These are phyloP conservation scores for Penicillium canariense DNA, from an alignment of 495 filamentous ascomycete species.

Conservation along the genomic window DNA sequence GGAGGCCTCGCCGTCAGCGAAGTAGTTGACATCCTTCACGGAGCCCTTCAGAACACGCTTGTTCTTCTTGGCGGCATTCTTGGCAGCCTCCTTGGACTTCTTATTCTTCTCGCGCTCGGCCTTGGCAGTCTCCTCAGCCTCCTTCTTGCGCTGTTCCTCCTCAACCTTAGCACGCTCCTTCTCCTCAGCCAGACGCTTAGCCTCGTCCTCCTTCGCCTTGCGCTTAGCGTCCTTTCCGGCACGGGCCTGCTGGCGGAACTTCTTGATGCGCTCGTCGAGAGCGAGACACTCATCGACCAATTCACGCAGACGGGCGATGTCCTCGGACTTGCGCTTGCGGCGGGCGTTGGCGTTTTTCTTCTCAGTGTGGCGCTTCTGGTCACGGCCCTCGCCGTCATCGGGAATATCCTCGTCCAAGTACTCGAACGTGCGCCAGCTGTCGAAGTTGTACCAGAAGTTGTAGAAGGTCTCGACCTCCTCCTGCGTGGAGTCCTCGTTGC, in stretches of 20 bases:
- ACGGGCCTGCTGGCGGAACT: slow-evolving; percentile 85
- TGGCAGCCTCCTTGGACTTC: slow-evolving; percentile 96
- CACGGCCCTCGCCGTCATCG: slow-evolving; percentile 96
- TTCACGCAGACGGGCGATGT: slow-evolving; percentile 83
- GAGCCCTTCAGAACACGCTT: slow-evolving; percentile 88
- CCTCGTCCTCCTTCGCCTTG: slow-evolving; percentile 85
- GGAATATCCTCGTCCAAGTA: slow-evolving; percentile 98
- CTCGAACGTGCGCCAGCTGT: slow-evolving; percentile 96
- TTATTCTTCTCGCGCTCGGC: slow-evolving; percentile 76
- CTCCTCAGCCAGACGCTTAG: slow-evolving; percentile 79
- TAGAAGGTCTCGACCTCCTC: slow-evolving; percentile 93
- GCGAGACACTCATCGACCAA: slow-evolving; percentile 81
- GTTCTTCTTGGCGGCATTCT: slow-evolving; percentile 99
- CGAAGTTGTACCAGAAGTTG: slow-evolving; percentile 99
- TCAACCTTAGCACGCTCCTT: slow-evolving; percentile 73
- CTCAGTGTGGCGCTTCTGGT: slow-evolving; percentile 97
- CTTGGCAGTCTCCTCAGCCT: slow-evolving; percentile 84
- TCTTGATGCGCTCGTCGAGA: slow-evolving; percentile 92
- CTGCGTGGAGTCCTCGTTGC: slow-evolving; percentile 79
- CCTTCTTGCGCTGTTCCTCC: slow-evolving; percentile 71
- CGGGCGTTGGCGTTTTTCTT: slow-evolving; percentile 96
- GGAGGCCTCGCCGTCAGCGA: slow-evolving; percentile 60
- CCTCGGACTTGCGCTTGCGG: slow-evolving; percentile 99
- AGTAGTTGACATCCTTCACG: slow-evolving; percentile 97
- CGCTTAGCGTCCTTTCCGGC: slow-evolving; percentile 93